Evolutionary conservation across 306 rosid genomes (phyloP), one percentile per base, ranked within the genome.

Genomic region (Pueraria montana): DNA sequence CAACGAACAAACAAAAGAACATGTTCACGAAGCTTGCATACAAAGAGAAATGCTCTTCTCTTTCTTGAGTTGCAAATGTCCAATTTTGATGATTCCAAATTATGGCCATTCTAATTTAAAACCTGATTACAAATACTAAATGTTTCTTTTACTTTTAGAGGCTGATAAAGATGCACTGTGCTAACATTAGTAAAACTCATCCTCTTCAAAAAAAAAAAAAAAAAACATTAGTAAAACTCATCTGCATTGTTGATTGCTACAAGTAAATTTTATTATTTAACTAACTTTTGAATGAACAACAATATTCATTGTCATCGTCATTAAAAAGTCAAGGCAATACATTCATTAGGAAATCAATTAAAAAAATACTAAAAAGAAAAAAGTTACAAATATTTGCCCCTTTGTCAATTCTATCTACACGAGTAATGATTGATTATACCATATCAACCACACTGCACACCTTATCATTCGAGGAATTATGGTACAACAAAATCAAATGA

Each of bases 401-500:
- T 67, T 80, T 85, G 69, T 58, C 63, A 68, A 69, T 49, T 59
- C 46, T 66, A 80, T 80, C 74, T 80, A 56, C 59, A 67, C 27
- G 53, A 76, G 36, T 30, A 74, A 50, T 68, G 71, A 66, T 75
- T 76, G 71, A 84, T 9, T 84, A 74, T 55, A 24, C 66, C 78
- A 59, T 24, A 55, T 74, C 14, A 77, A 56, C 50, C 78, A 76
- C 86, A 69, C 80, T 82, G 80, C 88, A 86, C 87, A 74, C 84
- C 66, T 69, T 80, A 82, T 76, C 78, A 68, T 79, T 74, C 79
- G 79, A 80, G 70, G 82, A 85, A 84, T 88, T 86, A 87, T 84
- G 77, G 65, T 78, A 90, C 88, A 87, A 78, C 82, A 82, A 79
- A 77, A 82, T 80, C 42, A 78, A 80, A 85, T 82, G 88, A 86